Conservation (phyloP, 2,329 filamentous ascomycete genomes). For the Scleromitrula shiraiana region DNA sequence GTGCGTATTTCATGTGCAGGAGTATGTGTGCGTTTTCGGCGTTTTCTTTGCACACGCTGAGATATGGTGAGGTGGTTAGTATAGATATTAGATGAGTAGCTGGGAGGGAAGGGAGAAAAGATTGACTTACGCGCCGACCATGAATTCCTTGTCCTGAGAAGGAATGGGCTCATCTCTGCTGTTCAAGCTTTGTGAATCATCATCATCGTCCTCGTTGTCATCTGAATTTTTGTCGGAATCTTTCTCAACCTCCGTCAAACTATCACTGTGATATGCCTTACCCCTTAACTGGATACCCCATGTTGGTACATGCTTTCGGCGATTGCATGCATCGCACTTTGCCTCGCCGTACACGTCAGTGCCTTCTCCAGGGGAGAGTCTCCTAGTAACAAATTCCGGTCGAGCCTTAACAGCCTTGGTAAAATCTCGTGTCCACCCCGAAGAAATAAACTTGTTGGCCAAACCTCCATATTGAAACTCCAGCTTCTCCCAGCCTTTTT, state of each 20-base stretch:
- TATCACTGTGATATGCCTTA: conserved; percentile 55
- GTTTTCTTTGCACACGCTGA: conserved; percentile 48
- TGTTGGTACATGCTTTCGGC: conserved; percentile 58
- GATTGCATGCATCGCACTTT: conserved; percentile 51
- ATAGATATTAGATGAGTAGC: conserved; percentile 19
- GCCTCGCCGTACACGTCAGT: conserved; percentile 33
- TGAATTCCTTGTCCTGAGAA: conserved; percentile 39
- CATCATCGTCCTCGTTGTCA: conserved; percentile 29
- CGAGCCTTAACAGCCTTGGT: conserved; percentile 56
- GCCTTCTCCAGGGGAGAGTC: conserved; percentile 31
- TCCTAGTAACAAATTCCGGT: conserved; percentile 42
- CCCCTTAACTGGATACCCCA: conserved; percentile 56
- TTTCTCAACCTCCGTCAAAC: conserved; percentile 56
- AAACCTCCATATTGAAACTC: conserved; percentile 63
- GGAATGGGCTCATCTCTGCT: conserved; percentile 40
- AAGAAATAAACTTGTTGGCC: conserved; percentile 64
- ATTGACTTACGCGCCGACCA: conserved; percentile 39
- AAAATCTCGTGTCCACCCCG: conserved; percentile 62
- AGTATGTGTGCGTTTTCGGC: conserved; percentile 64
- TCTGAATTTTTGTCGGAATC: too few relatives aligned
- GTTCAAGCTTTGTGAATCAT: conserved; percentile 33
- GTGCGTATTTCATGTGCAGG: conserved; percentile 66
- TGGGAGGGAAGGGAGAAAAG: not conserved
- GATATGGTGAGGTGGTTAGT: conserved; percentile 1
- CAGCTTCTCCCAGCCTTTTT: conserved; percentile 61